A percentile compares a stretch with the other conserved stretches of the same genome.
Conservation (phyloP, 441 rosid genomes). For the Mallotus japonicus region DNA sequence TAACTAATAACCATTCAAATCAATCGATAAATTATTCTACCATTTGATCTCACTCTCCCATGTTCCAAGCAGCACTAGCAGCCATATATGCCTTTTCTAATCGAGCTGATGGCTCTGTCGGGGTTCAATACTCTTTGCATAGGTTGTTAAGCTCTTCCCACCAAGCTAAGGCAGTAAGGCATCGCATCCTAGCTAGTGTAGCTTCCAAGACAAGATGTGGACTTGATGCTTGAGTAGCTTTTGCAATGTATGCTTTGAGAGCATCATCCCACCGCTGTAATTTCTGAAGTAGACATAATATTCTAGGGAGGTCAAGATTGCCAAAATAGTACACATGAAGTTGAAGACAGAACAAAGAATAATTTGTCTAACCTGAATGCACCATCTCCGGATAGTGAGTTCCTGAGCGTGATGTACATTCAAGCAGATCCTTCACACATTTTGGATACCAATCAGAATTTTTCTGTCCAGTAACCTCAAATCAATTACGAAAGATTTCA, state of each 20-base stretch:
- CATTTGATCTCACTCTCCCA: conserved; percentile 99
- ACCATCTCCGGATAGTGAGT: no score
- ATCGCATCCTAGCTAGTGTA: conserved; percentile 97
- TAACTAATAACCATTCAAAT: no score
- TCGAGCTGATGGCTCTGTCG: conserved; percentile 97
- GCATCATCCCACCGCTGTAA: conserved; percentile 99
- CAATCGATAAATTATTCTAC: no score
- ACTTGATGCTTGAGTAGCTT: conserved; percentile 84
- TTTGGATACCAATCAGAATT: no score
- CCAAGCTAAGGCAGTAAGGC: conserved; percentile 98
- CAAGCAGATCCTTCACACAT: no score
- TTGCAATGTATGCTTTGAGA: conserved; percentile 90
- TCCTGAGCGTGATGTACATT: no score
- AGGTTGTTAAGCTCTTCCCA: conserved; percentile 98
- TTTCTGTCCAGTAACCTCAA: no score
- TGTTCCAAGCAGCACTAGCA: conserved; percentile 98
- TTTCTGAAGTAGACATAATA: no score
- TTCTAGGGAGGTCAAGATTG: no score
- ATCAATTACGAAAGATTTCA: neutral
- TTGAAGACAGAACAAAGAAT: no score
- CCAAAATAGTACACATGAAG: no score
- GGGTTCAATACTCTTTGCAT: conserved; percentile 98
- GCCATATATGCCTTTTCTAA: conserved; percentile 99
- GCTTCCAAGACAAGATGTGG: conserved; percentile 88
- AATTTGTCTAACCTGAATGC: no score